Percentiles rank a stretch among this genome's conserved stretches.
phyloP scores from a whole-genome alignment of 768 basidiomycete species.

The Dioszegia aurantiaca region DNA sequence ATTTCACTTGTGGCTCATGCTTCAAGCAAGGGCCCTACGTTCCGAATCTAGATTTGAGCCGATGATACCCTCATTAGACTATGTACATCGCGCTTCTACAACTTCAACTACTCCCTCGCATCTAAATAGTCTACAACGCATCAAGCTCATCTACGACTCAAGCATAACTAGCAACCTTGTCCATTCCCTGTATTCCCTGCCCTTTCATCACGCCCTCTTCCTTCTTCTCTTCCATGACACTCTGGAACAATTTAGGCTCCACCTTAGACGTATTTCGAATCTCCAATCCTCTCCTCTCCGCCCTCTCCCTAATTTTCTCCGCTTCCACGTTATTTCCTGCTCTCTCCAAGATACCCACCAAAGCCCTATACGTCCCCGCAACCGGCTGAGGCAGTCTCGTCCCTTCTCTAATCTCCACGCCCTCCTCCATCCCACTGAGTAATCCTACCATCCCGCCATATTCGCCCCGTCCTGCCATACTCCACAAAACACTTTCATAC shows the following conservation, averaged over 20 bases:
- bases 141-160: constrained; percentile 3
- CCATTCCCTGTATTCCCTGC: not conserved
- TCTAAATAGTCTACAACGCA: too few relatives aligned
- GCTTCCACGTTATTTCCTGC: not conserved
- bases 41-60: not conserved
- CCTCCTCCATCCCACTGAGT: constrained; percentile 17
- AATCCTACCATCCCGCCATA: constrained; percentile 16
- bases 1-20: too few relatives aligned
- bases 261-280: too few relatives aligned
- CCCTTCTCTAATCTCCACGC: not conserved
- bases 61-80: too few relatives aligned
- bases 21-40: too few relatives aligned
- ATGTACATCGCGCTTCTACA: too few relatives aligned
- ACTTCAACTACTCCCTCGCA: too few relatives aligned
- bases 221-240: not conserved
- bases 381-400: constrained; percentile 11
- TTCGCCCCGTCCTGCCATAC: constrained; percentile 17
- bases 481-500: constrained; percentile 18
- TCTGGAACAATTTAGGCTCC: not conserved
- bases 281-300: not conserved
- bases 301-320: not conserved
- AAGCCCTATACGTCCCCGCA: constrained; percentile 8
- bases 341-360: constrained; percentile 4
- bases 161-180: constrained; percentile 12
- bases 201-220: not conserved